Evolutionary conservation across 176 grass and related monocot species (phyloP), one percentile per base, ranked within the genome.

Genomic region (Poa annua): DNA sequence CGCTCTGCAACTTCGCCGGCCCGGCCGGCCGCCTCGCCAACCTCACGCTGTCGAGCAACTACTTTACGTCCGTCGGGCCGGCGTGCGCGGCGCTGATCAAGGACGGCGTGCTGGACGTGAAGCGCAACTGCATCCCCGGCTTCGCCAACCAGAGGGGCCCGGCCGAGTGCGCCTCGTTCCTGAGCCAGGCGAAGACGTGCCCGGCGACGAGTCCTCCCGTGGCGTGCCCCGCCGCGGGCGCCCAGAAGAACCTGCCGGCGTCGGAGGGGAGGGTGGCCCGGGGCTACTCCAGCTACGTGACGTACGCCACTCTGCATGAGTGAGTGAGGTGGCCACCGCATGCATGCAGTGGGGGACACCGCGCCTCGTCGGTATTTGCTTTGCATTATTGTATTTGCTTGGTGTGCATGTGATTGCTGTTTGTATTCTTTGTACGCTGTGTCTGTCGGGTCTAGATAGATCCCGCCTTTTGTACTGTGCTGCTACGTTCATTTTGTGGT

Each of bases 11-110:
- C 32, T 84, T 97, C 2, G 84, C 75, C 14, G 57, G 85, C 0
- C 67, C 81, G 0, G 45, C 48, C 11, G 87, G 91, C 44, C 68
- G 77, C 42, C 91, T 97, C 67, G 11, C 21, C 44, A 96, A 97
- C 63, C 79, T 97, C 32, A 86, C 91, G 8, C 82, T 97, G 1
- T 93, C 89, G 4, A 63, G 71, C 87, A 97, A 97, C 91, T 97
- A 90, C 91, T 91, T 97, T 55, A 93, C 88, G 0, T 97, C 91
- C 2, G 16, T 91, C 8, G 91, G 82, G 10, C 79, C 85, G 22
- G 60, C 64, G 11, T 97, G 94, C 85, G 20, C 41, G n/a, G 2
- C 6, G 1, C 44, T 97, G 17, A 76, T 97, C 62, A 77, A 79
- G 17, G 66, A 78, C 33, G 72, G 83, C 3, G 6, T 74, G 5